A percentile compares a stretch with the other conserved stretches of the same genome.
phyloP scores from a whole-genome alignment of 495 filamentous ascomycete species.

The Hypoxylon fuscum region DNA sequence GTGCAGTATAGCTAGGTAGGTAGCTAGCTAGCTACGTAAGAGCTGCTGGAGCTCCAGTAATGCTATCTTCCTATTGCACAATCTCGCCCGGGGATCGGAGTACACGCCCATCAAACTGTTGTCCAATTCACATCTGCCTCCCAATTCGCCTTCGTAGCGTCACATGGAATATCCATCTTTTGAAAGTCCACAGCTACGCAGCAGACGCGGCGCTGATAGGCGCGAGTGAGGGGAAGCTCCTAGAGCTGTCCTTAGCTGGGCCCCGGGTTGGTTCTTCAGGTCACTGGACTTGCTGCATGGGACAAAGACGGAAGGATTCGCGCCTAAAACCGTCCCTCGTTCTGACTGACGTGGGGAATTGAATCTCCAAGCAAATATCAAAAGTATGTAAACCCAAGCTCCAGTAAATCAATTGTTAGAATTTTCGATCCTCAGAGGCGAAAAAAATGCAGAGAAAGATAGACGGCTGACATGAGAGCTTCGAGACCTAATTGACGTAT shows the following conservation, averaged over 20 bases:
- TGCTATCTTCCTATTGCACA: not conserved
- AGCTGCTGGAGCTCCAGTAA: not conserved
- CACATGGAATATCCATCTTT: constrained; percentile 2
- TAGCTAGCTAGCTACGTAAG: too few species aligned
- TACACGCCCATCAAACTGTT: not conserved
- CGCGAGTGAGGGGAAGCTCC: constrained; percentile 34
- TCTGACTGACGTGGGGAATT: constrained; percentile 10
- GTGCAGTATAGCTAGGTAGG: too few species aligned
- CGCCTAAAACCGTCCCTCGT: constrained; percentile 22
- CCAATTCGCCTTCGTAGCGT: not conserved
- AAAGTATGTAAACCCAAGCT: too few species aligned
- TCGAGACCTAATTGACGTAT: too few species aligned
- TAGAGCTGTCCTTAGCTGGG: not conserved
- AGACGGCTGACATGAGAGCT: too few species aligned
- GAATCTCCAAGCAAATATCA: not conserved
- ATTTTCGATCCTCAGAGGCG: too few species aligned
- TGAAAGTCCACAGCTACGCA: constrained; percentile 16
- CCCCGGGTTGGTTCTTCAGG: not conserved
- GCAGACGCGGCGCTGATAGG: not conserved
- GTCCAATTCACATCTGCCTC: not conserved
- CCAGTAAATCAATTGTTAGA: too few species aligned
- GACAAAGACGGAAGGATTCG: constrained; percentile 28
- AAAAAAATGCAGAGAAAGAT: not conserved
- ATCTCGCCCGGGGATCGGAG: not conserved
- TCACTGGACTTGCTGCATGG: constrained; percentile 30